These are phyloP conservation scores for Knufia petricola DNA, from an alignment of 2,329 filamentous ascomycete genomes.

Conservation along the genomic window DNA sequence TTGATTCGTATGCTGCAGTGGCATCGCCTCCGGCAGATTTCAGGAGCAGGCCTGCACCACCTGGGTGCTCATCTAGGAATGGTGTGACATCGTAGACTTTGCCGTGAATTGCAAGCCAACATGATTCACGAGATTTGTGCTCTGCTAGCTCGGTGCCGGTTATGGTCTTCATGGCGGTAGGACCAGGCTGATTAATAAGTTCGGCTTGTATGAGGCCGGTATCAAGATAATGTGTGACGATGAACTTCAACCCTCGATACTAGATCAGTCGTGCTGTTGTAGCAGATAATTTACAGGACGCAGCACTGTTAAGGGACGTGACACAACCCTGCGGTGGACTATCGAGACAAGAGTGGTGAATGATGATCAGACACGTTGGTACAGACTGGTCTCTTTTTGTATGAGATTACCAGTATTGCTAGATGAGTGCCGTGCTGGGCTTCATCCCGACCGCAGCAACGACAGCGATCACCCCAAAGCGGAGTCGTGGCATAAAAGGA, in stretches of 20 bases:
- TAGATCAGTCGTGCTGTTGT: too few species aligned
- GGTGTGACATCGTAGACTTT: slow-evolving; percentile 21
- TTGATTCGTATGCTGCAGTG: slow-evolving; percentile 15
- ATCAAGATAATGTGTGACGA: too few species aligned
- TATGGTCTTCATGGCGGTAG: slow-evolving; percentile 32
- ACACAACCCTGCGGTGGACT: too few species aligned
- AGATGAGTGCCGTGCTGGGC: background rate
- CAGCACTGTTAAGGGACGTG: too few species aligned
- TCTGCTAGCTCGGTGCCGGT: slow-evolving; percentile 60
- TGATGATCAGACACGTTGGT: background rate
- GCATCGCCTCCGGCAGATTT: slow-evolving; percentile 82
- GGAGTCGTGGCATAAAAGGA: background rate
- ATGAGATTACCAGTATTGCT: background rate
- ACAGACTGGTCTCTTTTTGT: background rate
- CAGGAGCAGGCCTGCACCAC: slow-evolving; percentile 80
- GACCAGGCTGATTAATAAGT: too few species aligned
- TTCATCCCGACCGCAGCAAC: background rate
- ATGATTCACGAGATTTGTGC: slow-evolving; percentile 70
- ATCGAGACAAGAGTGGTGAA: too few species aligned
- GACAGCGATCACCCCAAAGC: background rate
- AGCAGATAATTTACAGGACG: too few species aligned
- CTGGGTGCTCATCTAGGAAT: slow-evolving; percentile 28
- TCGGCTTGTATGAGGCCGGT: too few species aligned
- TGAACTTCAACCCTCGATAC: too few species aligned
- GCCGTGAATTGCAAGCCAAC: slow-evolving; percentile 30